These are phyloP conservation scores for Fraxinus baroniana DNA, from an alignment of 305 asterid species.

Conservation along the genomic window DNA sequence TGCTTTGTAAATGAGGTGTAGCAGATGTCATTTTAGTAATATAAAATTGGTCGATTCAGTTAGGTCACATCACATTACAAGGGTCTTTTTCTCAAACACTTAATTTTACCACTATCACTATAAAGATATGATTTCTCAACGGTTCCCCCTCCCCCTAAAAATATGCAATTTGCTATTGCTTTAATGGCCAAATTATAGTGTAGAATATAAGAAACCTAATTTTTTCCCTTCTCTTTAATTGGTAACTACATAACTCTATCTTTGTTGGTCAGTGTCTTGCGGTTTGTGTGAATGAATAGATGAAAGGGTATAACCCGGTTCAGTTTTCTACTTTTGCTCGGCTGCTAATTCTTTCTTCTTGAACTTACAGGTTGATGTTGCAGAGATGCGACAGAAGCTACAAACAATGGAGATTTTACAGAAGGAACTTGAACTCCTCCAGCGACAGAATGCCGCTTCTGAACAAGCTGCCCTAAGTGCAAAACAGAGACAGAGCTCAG, in stretches of 20 bases:
- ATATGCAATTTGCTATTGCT: background rate
- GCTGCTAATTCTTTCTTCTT: constrained; percentile 25
- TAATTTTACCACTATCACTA: background rate
- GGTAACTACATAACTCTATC: background rate
- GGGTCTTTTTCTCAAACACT: background rate
- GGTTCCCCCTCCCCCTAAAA: background rate
- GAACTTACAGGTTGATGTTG: constrained; percentile 82
- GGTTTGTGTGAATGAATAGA: background rate
- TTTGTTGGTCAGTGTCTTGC: background rate
- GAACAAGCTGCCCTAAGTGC: constrained; percentile 83
- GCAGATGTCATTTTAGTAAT: background rate
- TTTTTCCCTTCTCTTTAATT: background rate
- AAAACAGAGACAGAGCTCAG: constrained; percentile 73
- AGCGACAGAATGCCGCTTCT: constrained; percentile 90
- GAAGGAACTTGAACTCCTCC: constrained; percentile 93
- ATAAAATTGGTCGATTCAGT: background rate
- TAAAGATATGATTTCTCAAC: background rate
- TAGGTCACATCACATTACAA: background rate
- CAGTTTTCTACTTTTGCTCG: background rate
- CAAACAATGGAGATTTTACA: constrained; percentile 78
- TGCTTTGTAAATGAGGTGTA: background rate
- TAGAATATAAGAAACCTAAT: background rate
- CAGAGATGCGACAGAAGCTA: constrained; percentile 91
- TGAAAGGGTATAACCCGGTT: background rate
- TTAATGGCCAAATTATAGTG: background rate